Base-by-base conservation (phyloP, 2,329 filamentous ascomycete genomes). In the Colletotrichum eremochloae region DNA sequence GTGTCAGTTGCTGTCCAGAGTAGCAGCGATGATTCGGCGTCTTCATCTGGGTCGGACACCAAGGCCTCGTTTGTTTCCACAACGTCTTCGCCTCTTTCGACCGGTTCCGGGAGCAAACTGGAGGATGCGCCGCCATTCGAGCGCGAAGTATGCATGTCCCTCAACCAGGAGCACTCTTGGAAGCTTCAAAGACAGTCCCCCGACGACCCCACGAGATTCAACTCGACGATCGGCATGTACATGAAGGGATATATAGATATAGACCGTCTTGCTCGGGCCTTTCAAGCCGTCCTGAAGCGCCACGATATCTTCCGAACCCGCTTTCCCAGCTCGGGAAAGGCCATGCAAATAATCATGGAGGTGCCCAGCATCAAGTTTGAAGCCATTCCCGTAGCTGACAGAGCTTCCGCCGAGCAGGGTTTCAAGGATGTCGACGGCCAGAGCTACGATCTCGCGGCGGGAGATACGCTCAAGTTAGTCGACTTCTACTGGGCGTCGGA, bases 171-270 rank as follows among this genome's bases (percentile, higher is more conserved):
- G n/a, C 29, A 67, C 64, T 61, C 64, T 24, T 67, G 52, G 52
- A 67, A 38, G 55, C 82, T 84, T 63, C 72, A 82, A 1, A 68
- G 73, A 2, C 67, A 75, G 14, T 76, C 76, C 24, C 24, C 24
- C 1, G 67, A 82, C 5, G 80, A 86, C 53, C 81, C 3, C 81
- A 80, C 71, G 86, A 87, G 72, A 76, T 82, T 46, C 79, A 82
- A 87, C 73, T 77, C 82, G 38, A 79, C 82, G 2, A 72, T 79
- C 1, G 76, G 63, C 3, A 72, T 79, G 1, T 75, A 62, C 3
- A 56, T 1, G 76, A 79, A 67, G 68, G 77, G 5, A 46, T 86
- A 5, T 75, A 50, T 2, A 84, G 84, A 0, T 64, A 62, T 9
- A 52, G 86, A 0, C 63, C 72, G 77, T 2, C 74, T 86, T 9